Base-by-base conservation (phyloP, 2,329 filamentous ascomycete genomes). In the Alternaria infectoria region DNA sequence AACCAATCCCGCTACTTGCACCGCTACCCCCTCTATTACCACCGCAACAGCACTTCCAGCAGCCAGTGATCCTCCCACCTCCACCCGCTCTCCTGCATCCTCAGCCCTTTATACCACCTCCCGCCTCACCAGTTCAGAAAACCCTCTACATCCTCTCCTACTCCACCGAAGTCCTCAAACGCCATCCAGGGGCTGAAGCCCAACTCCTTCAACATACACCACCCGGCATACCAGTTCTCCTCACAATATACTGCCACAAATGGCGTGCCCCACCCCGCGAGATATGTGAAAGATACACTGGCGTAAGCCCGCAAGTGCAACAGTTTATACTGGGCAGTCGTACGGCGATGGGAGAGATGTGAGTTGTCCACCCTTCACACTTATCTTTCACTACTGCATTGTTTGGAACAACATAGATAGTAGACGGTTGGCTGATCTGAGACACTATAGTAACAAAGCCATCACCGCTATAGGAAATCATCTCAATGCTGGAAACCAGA, bases 241-340 rank as follows among this genome's bases (percentile, higher is more conserved):
- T 64, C 3, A 64, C 61, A 2, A 23, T 64, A 17, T 50, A 44
- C 25, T 64, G 57, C 13, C 61, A 57, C 10, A 51, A 19, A 4
- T 64, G 61, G 61, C 60, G 54, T 4, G 36, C 62, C 2, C 70
- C 69, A 5, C 63, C 65, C 3, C 12, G 21, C 3, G 21, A 61
- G 13, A 45, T 69, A 5, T 73, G 70, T 36, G n/a, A 44, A 4
- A 26, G 45, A 1, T 71, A 64, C 46, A 66, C 65, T 1, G 67
- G 70, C 49, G 57, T 69, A 12, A 62, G 60, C 5, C 43, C 54
- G n/a, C 25, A 61, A 8, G 50, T 71, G 9, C 70, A 71, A 23
- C 32, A 46, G 21, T 62, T 67, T 2, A 62, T 72, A 44, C 13
- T 43, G 15, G 57, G 57, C n/a, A 55, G 50, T 25, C 64, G 61